These are phyloP conservation scores for Periconia sp. DNA, from an alignment of 2,329 filamentous ascomycete genomes.

Conservation along the genomic window DNA sequence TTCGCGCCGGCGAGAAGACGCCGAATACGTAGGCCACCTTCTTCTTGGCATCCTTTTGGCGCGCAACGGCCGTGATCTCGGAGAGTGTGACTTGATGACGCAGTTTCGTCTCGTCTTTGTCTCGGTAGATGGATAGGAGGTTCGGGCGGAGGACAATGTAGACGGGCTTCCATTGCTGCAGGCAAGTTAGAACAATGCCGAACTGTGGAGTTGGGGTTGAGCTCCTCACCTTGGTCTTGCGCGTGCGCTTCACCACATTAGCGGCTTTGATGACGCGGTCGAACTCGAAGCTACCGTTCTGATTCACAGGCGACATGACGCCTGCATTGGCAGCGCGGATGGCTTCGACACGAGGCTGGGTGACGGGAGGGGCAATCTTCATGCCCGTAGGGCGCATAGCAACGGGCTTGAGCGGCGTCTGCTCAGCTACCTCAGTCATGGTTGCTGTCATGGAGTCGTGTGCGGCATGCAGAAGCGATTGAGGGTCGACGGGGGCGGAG, in stretches of 20 bases:
- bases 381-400: constrained; percentile 29
- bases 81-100: constrained; percentile 86
- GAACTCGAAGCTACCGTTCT: constrained; percentile 95
- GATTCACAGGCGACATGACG: constrained; percentile 83
- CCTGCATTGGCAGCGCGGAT: constrained; percentile 48
- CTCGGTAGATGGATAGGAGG: constrained; percentile 89
- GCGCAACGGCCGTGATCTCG: constrained; percentile 88
- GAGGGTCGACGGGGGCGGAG: constrained; percentile 11
- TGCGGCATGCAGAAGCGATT: constrained; percentile 24
- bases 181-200: constrained; percentile 14
- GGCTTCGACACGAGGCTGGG: constrained; percentile 29
- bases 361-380: constrained; percentile 29
- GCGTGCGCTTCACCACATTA: constrained; percentile 83
- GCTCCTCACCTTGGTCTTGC: constrained; percentile 83
- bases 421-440: constrained; percentile 33
- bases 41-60: constrained; percentile 87
- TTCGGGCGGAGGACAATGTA: constrained; percentile 91
- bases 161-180: constrained; percentile 85
- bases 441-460: constrained; percentile 11
- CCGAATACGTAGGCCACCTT: constrained; percentile 89
- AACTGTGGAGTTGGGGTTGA: constrained; percentile 2
- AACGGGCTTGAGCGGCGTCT: constrained; percentile 30
- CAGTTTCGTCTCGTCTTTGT: constrained; percentile 86
- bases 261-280: constrained; percentile 92
- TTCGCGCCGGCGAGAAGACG: constrained; percentile 87